phyloP scores from a whole-genome alignment of 2,329 filamentous ascomycete species.

The Trichothecium roseum region DNA sequence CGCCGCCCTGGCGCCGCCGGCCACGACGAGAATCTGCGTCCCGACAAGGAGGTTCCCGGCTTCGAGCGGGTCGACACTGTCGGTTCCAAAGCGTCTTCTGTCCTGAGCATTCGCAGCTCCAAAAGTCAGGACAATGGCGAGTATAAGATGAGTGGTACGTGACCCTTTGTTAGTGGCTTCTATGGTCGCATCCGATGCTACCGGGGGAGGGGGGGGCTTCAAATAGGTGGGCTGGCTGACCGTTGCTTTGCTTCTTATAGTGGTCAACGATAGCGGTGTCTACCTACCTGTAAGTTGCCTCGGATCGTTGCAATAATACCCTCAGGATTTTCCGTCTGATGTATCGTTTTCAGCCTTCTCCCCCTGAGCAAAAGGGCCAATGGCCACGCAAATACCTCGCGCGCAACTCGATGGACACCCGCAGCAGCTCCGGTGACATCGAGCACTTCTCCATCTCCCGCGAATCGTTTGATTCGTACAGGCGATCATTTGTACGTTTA shows the following conservation, averaged over 20 bases:
- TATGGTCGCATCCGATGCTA: slow-evolving; percentile 13
- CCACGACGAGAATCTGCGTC: slow-evolving; percentile 43
- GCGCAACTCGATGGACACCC: slow-evolving; percentile 42
- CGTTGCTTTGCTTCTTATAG: slow-evolving; percentile 34
- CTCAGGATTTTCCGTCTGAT: neutral
- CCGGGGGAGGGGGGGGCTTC: too few relatives aligned
- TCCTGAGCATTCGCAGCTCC: slow-evolving; percentile 50
- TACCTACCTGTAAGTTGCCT: slow-evolving; percentile 68
- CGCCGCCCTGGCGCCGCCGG: slow-evolving; percentile 41
- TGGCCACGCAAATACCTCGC: slow-evolving; percentile 55
- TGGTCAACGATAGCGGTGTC: slow-evolving; percentile 91
- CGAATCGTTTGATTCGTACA: slow-evolving; percentile 94
- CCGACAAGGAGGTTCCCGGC: slow-evolving; percentile 27
- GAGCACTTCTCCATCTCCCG: slow-evolving; percentile 92
- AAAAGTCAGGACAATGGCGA: slow-evolving; percentile 56
- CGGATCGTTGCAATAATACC: neutral
- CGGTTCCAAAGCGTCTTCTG: slow-evolving; percentile 51
- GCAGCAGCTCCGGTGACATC: slow-evolving; percentile 63
- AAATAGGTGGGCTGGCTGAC: slow-evolving; percentile 15
- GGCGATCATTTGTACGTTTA: slow-evolving; percentile 75
- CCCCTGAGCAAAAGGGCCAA: slow-evolving; percentile 71
- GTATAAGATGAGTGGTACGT: slow-evolving; percentile 72
- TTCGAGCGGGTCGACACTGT: slow-evolving; percentile 55
- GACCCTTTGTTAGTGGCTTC: slow-evolving; percentile 1
- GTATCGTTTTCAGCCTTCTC: slow-evolving; percentile 56